Evolutionary conservation across 352 stramenopile genomes (phyloP).

Genomic region (Phytophthora kernoviae): DNA sequence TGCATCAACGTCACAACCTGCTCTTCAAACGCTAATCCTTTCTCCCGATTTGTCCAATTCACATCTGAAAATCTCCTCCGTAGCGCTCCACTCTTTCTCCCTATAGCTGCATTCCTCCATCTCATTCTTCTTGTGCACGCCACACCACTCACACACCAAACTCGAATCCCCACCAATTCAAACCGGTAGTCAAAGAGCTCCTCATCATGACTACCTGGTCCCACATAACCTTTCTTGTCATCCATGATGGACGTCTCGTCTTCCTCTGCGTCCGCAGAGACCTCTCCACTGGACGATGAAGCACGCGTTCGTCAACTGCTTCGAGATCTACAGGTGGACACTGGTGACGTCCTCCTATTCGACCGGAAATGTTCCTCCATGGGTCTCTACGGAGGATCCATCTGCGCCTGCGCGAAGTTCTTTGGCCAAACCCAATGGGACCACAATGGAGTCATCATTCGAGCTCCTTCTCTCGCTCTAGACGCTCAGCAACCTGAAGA

Average conservation of each 20-base stretch:
- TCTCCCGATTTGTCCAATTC: slow-evolving; percentile 33
- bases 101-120: no score
- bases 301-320: slow-evolving; percentile 53
- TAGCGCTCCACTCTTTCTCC: neutral
- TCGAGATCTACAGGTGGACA: slow-evolving; percentile 60
- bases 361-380: slow-evolving; percentile 79
- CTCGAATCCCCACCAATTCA: no score
- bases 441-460: slow-evolving; percentile 84
- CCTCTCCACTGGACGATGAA: slow-evolving; percentile 15
- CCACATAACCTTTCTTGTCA: neutral
- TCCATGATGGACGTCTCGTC: neutral
- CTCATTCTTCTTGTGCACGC: no score
- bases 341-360: slow-evolving; percentile 83
- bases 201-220: neutral
- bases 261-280: slow-evolving; percentile 8
- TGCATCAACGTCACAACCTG: slow-evolving; percentile 64
- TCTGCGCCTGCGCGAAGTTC: slow-evolving; percentile 83
- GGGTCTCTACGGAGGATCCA: slow-evolving; percentile 76
- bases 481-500: slow-evolving; percentile 25
- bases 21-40: slow-evolving; percentile 66
- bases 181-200: neutral
- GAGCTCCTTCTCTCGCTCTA: slow-evolving; percentile 34
- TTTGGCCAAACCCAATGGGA: slow-evolving; percentile 86
- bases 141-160: no score
- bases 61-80: slow-evolving; percentile 14